phyloP scores from a whole-genome alignment of 2,329 filamentous ascomycete species.

The Lachnellula arida region DNA sequence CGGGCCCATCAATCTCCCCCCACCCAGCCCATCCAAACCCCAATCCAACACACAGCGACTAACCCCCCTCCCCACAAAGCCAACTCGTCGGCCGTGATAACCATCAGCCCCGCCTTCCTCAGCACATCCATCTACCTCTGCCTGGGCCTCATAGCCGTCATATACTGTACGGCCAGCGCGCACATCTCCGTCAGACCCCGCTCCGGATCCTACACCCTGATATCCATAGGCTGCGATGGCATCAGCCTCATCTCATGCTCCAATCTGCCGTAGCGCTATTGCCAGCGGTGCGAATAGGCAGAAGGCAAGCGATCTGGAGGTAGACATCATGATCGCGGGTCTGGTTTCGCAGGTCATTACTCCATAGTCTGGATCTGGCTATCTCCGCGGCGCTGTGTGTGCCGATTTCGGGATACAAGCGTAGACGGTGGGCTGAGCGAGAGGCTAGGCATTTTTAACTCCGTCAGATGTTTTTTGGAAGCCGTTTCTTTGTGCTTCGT shows the following conservation, averaged over 20 bases:
- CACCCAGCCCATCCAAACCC: too few relatives aligned
- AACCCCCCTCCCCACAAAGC: neutral
- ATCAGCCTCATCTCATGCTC: slow-evolving; percentile 52
- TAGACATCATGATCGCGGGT: slow-evolving; percentile 53
- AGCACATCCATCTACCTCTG: slow-evolving; percentile 58
- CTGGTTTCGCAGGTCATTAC: slow-evolving; percentile 52
- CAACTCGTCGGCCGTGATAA: slow-evolving; percentile 56
- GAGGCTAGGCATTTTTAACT: neutral
- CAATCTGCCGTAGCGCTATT: slow-evolving; percentile 41
- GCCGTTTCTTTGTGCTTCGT: too few relatives aligned
- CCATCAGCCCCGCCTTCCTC: slow-evolving; percentile 58
- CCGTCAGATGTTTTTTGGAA: too few relatives aligned
- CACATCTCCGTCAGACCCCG: slow-evolving; percentile 42
- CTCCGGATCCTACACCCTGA: slow-evolving; percentile 42
- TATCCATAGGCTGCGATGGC: slow-evolving; percentile 58
- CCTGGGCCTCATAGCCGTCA: slow-evolving; percentile 33
- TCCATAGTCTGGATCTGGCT: too few relatives aligned
- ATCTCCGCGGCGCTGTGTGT: slow-evolving; percentile 24
- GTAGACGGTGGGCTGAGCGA: neutral
- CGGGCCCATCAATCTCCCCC: neutral
- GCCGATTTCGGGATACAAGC: slow-evolving; percentile 6
- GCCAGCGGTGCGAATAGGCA: slow-evolving; percentile 29
- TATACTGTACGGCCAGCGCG: slow-evolving; percentile 15
- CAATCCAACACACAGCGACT: too few relatives aligned
- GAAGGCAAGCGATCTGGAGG: slow-evolving; percentile 36